Conservation (phyloP, 495 filamentous ascomycete genomes). For the Lindgomyces ingoldianus region DNA sequence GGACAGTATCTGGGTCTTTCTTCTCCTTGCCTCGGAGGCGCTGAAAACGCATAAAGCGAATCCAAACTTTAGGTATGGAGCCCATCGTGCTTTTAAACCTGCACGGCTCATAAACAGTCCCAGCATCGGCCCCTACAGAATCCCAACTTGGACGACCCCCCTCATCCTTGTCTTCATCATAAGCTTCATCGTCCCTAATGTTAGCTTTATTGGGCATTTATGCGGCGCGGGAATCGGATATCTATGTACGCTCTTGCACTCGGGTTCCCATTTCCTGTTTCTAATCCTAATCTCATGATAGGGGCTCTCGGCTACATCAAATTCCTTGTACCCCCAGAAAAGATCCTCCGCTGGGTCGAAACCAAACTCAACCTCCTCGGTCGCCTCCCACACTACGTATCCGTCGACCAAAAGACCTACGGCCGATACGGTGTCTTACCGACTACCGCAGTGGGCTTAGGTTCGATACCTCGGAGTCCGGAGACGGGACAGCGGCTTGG, state of each 20-base stretch:
- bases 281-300: conserved; percentile 40
- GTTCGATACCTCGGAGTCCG: conserved; percentile 21
- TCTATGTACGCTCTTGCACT: too few relatives aligned
- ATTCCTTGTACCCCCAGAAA: conserved; percentile 80
- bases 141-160: conserved; percentile 93
- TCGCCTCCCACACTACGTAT: conserved; percentile 82
- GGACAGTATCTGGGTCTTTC: conserved; percentile 82
- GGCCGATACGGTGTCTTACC: conserved; percentile 90
- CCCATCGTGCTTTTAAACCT: too few relatives aligned
- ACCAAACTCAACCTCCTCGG: conserved; percentile 79
- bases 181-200: conserved; percentile 73
- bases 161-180: conserved; percentile 68
- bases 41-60: conserved; percentile 75
- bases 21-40: conserved; percentile 78
- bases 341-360: conserved; percentile 78
- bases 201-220: conserved; percentile 82
- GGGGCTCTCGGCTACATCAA: conserved; percentile 83
- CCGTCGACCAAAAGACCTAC: conserved; percentile 93
- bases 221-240: conserved; percentile 82
- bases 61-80: conserved; percentile 66
- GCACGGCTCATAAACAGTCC: background rate
- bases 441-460: conserved; percentile 43
- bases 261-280: too few relatives aligned
- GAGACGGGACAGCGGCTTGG: conserved; percentile 28
- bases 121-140: conserved; percentile 65